Evolutionary conservation across 2,329 filamentous ascomycete genomes (phyloP).

Genomic region (Xylaria sp.): DNA sequence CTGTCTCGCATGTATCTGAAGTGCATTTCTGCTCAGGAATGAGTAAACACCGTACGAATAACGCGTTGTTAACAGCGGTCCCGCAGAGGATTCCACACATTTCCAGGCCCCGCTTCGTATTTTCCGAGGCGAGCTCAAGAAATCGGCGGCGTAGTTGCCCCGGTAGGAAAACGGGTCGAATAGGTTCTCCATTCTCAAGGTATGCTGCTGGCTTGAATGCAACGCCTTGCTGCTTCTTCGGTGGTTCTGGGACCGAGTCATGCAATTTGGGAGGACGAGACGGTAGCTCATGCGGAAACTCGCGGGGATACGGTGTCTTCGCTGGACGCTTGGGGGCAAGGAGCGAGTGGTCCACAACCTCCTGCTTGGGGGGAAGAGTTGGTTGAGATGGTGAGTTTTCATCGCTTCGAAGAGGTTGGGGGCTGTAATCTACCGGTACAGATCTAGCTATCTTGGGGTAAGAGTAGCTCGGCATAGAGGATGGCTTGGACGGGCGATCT

Average conservation of each 20-base stretch:
- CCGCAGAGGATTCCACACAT: conserved; percentile 96
- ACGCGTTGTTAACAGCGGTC: conserved; percentile 87
- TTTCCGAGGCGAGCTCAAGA: conserved; percentile 75
- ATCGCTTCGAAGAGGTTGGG: conserved; percentile 37
- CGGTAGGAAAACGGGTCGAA: conserved; percentile 89
- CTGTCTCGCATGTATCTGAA: conserved; percentile 92
- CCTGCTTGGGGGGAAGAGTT: conserved; percentile 54
- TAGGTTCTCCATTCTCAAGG: conserved; percentile 86
- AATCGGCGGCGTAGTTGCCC: conserved; percentile 78
- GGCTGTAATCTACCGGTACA: conserved; percentile 58
- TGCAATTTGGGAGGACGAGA: conserved; percentile 49
- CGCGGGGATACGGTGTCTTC: conserved; percentile 47
- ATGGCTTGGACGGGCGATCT: conserved; percentile 25
- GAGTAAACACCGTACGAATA: conserved; percentile 88
- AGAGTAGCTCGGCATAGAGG: conserved; percentile 52
- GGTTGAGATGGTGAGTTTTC: conserved; percentile 48
- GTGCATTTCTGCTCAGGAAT: conserved; percentile 93
- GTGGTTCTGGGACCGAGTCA: conserved; percentile 39
- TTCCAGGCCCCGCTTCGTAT: conserved; percentile 85
- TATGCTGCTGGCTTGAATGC: conserved; percentile 87
- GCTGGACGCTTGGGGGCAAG: conserved; percentile 47
- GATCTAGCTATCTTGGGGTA: conserved; percentile 69
- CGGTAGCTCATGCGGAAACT: conserved; percentile 44
- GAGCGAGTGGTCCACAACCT: conserved; percentile 20
- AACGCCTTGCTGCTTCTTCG: conserved; percentile 66